Base-by-base conservation (phyloP, 371 early-diverging fungal genomes). In the Cokeromyces recurvatus region DNA sequence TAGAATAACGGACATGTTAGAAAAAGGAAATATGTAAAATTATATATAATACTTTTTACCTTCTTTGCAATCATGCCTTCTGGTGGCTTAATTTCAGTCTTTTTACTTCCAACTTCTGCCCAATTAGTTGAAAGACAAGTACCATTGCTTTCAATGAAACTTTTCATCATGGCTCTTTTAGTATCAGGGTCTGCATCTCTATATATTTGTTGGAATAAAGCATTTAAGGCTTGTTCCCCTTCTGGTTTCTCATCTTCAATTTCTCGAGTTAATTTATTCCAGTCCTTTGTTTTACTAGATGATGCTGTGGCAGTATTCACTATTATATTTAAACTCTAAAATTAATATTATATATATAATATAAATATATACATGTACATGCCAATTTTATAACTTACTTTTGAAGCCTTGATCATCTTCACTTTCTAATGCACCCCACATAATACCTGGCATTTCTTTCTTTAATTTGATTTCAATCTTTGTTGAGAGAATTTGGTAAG, bases 151-250 rank as follows among this genome's bases (percentile, higher is more conserved):
- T 99, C 99, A 5, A 83, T 78, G 65, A 89, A 98, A 57, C 90
- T 90, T 82, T 99, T 98, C 80, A 97, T 87, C 99, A 99, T 99
- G 0, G 99, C 99, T 31, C 91, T 75, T 40, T 83, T 78, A 4
- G 91, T 87, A 53, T 98, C 92, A n/a, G 91, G 91, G 58, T 84
- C 87, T 2, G 94, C 94, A 53, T 95, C 85, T 43, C 74, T 74
- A 68, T 95, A 96, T 38, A 99, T 90, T 43, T 87, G 76, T 58
- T 92, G 90, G 78, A 99, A 94, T 39, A 97, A 67, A 9, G 82
- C 75, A 63, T 95, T 92, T 43, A 96, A 66, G 11, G 90, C 90
- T 49, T 79, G 80, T 49, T 95, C 92, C 29, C 94, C 93, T 56
- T 90, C 88, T 7, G 87, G 78, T 64, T 90, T 86, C 2, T 91